Percentiles rank a stretch among this genome's conserved stretches.
Evolutionary conservation across 2,329 filamentous ascomycete species (phyloP).

Genomic region (Fusarium foetens): DNA sequence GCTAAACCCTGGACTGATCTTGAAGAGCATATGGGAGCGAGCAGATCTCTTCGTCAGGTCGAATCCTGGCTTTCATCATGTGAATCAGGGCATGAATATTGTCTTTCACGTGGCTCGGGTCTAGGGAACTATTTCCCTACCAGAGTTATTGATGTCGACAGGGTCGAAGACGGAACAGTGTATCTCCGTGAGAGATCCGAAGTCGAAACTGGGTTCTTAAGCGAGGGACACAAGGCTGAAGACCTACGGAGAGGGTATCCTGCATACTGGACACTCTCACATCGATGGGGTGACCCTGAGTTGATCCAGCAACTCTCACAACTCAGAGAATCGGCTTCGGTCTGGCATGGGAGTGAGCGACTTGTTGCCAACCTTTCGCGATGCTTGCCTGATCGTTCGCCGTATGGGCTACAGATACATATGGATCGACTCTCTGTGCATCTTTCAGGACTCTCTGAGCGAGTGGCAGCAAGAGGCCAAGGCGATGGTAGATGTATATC

Average conservation of each 20-base stretch:
- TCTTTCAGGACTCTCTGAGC: not conserved
- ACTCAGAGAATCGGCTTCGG: rapidly evolving
- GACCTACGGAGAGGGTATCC: not conserved
- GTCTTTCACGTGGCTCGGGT: rapidly evolving
- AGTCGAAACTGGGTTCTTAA: rapidly evolving
- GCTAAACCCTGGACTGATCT: not conserved
- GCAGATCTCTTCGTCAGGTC: not conserved
- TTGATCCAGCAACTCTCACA: not conserved
- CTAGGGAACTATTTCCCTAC: not conserved
- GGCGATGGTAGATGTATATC: rapidly evolving
- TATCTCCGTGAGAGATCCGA: not conserved
- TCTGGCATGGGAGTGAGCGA: not conserved
- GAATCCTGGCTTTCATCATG: not conserved
- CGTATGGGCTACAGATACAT: not conserved
- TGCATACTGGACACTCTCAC: not conserved
- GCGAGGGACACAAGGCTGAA: rapidly evolving
- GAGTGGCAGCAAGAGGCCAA: not conserved
- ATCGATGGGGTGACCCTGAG: not conserved
- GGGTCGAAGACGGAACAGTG: not conserved
- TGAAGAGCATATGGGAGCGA: not conserved
- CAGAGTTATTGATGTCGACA: not conserved
- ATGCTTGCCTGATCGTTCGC: not conserved
- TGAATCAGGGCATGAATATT: not conserved
- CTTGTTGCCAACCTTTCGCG: not conserved
- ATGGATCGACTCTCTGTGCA: not conserved